Conservation (phyloP, 2,329 filamentous ascomycete genomes). For the Aureobasidium namibiae region DNA sequence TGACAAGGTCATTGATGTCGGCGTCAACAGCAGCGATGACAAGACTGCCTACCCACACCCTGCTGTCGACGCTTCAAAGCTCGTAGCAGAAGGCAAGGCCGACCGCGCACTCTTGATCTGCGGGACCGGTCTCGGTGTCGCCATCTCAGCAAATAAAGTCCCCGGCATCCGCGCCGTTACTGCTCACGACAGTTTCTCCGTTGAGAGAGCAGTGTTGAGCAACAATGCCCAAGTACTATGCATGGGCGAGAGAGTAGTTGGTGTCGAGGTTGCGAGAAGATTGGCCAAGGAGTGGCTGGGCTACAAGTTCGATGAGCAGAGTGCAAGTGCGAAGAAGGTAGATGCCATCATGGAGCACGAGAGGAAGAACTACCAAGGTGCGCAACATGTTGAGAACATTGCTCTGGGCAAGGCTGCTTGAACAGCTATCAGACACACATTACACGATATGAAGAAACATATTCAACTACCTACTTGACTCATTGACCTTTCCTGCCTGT, state of each 20-base stretch:
- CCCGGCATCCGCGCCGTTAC: constrained; percentile 79
- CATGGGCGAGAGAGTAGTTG: constrained; percentile 76
- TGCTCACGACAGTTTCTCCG: constrained; percentile 76
- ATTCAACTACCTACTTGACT: no score
- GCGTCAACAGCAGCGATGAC: constrained; percentile 56
- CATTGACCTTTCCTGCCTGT: no score
- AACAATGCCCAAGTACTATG: constrained; percentile 85
- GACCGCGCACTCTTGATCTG: constrained; percentile 78
- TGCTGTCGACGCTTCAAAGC: constrained; percentile 62
- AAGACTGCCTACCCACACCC: constrained; percentile 77
- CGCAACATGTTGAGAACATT: constrained; percentile 12
- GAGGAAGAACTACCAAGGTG: constrained; percentile 28
- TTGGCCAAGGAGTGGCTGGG: constrained; percentile 74
- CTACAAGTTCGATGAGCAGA: constrained; percentile 67
- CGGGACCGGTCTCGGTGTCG: constrained; percentile 78
- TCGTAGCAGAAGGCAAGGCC: constrained; percentile 54
- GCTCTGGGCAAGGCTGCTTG: not conserved
- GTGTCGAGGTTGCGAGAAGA: constrained; percentile 68
- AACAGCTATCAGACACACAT: not conserved
- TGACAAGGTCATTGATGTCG: constrained; percentile 62
- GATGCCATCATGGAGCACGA: constrained; percentile 42
- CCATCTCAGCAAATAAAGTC: constrained; percentile 84
- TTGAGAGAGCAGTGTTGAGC: constrained; percentile 64
- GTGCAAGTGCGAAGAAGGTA: constrained; percentile 52
- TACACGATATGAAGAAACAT: not conserved